A percentile compares a stretch with the other conserved stretches of the same genome.
Evolutionary conservation across 495 filamentous ascomycete species (phyloP).

Genomic region (Penicillium egyptiacum): DNA sequence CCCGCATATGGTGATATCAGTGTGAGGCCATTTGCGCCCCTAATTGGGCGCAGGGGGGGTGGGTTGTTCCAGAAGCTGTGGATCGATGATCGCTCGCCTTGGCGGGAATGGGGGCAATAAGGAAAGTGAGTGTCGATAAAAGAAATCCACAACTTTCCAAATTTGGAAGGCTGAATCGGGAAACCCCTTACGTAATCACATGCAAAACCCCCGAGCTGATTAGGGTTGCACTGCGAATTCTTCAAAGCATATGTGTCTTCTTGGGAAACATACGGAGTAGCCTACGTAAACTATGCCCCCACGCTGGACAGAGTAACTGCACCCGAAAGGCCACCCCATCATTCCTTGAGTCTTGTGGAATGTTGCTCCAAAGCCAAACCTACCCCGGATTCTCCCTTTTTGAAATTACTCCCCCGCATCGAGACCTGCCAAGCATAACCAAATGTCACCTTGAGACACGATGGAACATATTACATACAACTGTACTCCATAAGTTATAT

Average conservation of each 20-base stretch:
- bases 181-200: slow-evolving; percentile 12
- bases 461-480: slow-evolving; percentile 1
- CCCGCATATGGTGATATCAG: slow-evolving; percentile 46
- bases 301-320: slow-evolving; percentile 15
- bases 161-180: not conserved
- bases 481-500: not conserved
- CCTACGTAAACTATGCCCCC: not conserved
- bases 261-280: not conserved
- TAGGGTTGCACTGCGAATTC: slow-evolving; percentile 8
- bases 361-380: slow-evolving; percentile 13
- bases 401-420: slow-evolving; percentile 19
- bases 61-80: slow-evolving; percentile 46
- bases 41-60: slow-evolving; percentile 24
- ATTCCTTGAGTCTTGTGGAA: slow-evolving; percentile 7
- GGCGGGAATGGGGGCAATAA: slow-evolving; percentile 30
- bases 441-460: slow-evolving; percentile 21
- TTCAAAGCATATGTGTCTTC: not conserved
- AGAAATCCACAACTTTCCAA: too few species aligned
- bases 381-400: slow-evolving; percentile 29
- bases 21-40: slow-evolving; percentile 22
- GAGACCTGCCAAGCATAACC: slow-evolving; percentile 23
- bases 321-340: slow-evolving; percentile 10
- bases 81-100: slow-evolving; percentile 42
- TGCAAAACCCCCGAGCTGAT: not conserved
- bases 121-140: not conserved